These are phyloP conservation scores for Nasturtium officinale DNA, from an alignment of 345 rosid genomes.

Conservation along the genomic window DNA sequence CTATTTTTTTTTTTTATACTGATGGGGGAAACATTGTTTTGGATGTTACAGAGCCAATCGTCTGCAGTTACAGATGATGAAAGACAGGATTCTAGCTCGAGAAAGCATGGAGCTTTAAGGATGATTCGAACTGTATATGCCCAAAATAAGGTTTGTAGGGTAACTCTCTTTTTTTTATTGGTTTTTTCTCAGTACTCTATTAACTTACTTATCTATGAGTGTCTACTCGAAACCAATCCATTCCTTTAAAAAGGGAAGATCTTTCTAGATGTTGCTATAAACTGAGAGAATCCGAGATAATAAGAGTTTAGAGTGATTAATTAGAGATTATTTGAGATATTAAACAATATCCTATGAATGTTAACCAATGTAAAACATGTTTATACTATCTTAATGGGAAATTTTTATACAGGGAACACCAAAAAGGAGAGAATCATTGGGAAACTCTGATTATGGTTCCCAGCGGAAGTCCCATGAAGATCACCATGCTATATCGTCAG, in stretches of 20 bases:
- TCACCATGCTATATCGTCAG: conserved; percentile 49
- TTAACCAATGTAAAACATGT: not conserved
- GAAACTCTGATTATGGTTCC: conserved; percentile 41
- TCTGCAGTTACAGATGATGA: conserved; percentile 90
- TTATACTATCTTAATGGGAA: not conserved
- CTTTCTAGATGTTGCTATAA: not conserved
- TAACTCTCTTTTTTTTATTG: no score
- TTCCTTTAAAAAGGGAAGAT: not conserved
- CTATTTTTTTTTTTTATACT: conserved; percentile 20
- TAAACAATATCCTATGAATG: not conserved
- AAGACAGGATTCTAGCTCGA: conserved; percentile 52
- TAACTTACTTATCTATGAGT: not conserved
- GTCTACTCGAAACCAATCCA: no score
- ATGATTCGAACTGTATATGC: conserved; percentile 74
- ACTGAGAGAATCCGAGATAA: conserved; percentile 4
- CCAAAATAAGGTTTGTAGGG: conserved; percentile 77
- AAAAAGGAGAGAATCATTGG: conserved; percentile 50
- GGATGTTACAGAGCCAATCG: conserved; percentile 78
- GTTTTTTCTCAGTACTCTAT: not conserved
- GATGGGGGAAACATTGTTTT: not conserved
- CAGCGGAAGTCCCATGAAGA: conserved; percentile 48
- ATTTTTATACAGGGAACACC: conserved; percentile 53
- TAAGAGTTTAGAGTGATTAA: not conserved
- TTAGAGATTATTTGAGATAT: not conserved
- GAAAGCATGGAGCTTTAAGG: conserved; percentile 57